phyloP scores from a whole-genome alignment of 108 stramenopile genomes.

The Epipyxis sp. region DNA sequence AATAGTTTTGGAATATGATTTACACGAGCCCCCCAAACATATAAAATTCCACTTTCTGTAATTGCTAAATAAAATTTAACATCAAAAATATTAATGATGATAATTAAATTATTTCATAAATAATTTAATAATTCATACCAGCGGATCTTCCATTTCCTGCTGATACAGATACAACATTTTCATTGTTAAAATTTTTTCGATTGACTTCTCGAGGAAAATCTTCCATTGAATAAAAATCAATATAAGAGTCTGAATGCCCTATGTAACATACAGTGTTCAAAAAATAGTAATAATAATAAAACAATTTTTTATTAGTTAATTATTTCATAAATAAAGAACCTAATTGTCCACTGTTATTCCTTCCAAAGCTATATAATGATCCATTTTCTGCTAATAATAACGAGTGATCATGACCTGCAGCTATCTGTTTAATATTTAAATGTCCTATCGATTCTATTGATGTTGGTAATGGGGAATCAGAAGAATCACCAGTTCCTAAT shows the following conservation, averaged over 20 bases:
- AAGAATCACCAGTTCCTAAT: constrained; percentile 49
- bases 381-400: constrained; percentile 45
- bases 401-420: constrained; percentile 52
- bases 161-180: background rate
- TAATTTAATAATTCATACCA: background rate
- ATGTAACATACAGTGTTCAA: too few species aligned
- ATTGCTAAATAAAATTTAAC: too few species aligned
- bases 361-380: constrained; percentile 54
- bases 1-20: background rate
- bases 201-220: constrained; percentile 47
- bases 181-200: background rate
- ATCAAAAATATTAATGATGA: too few species aligned
- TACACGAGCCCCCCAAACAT: constrained; percentile 2
- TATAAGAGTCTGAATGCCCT: constrained; percentile 48
- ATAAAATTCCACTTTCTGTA: background rate
- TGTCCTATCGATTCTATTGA: constrained; percentile 44
- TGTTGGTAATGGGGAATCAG: constrained; percentile 44
- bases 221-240: constrained; percentile 64
- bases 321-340: too few species aligned
- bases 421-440: constrained; percentile 30
- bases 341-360: constrained; percentile 60
- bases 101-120: background rate
- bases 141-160: background rate
- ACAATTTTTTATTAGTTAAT: too few species aligned
- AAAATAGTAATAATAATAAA: too few species aligned